A percentile compares a stretch with the other conserved stretches of the same genome.
Evolutionary conservation across 108 stramenopile genomes (phyloP).

Genomic region (Skeletonema grethae): DNA sequence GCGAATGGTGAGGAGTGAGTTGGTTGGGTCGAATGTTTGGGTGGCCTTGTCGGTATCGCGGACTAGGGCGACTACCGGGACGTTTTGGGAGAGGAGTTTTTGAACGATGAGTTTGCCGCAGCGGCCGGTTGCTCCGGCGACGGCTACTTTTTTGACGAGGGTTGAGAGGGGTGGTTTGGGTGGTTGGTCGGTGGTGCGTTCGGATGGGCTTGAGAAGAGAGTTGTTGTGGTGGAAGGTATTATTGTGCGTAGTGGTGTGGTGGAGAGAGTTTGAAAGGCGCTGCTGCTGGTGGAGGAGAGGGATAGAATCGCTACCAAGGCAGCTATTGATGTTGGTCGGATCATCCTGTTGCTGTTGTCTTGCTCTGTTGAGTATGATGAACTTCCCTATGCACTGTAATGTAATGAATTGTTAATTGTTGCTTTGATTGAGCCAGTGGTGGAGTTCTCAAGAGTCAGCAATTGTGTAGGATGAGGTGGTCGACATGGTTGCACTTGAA

Average conservation of each 20-base stretch:
- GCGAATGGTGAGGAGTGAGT: constrained; percentile 48
- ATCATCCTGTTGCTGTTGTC: no score
- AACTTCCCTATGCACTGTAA: no score
- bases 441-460: no score
- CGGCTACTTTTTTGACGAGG: constrained; percentile 62
- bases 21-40: constrained; percentile 41
- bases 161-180: constrained; percentile 19
- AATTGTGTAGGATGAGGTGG: no score
- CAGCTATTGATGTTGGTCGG: no score
- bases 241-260: background rate
- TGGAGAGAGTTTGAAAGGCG: constrained; percentile 8
- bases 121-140: constrained; percentile 84
- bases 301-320: background rate
- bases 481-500: no score
- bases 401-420: no score
- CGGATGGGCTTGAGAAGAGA: constrained; percentile 5
- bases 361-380: no score
- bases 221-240: background rate
- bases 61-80: constrained; percentile 65
- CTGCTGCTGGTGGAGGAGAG: background rate
- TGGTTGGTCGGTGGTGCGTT: background rate
- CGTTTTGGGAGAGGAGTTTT: constrained; percentile 50
- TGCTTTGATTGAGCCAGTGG: no score
- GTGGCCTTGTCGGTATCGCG: constrained; percentile 62
- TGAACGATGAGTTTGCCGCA: constrained; percentile 74